Conservation (phyloP, 192 early-diverging fungal species). For the Jimgerdemannia lactiflua region DNA sequence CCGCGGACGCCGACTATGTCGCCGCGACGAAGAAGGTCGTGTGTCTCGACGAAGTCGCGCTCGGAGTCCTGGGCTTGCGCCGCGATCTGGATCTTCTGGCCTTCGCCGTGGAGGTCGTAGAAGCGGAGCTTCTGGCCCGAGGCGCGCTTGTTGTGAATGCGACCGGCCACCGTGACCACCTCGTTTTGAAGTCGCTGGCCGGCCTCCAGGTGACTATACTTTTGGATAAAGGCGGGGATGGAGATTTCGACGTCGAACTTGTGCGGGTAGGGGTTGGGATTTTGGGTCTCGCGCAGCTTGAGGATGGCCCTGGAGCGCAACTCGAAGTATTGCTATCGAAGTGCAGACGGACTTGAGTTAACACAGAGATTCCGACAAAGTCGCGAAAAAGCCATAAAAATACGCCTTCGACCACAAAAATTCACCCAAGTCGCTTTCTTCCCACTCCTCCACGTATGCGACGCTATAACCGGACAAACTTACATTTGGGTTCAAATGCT, state of each 20-base stretch:
- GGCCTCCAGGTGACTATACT: constrained; percentile 67
- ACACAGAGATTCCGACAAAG: too few species aligned
- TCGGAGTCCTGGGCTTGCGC: constrained; percentile 70
- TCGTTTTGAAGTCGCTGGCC: constrained; percentile 68
- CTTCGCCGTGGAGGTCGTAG: constrained; percentile 94
- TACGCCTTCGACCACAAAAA: too few species aligned
- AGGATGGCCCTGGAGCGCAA: constrained; percentile 84
- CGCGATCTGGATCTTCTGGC: constrained; percentile 93
- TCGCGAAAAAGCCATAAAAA: too few species aligned
- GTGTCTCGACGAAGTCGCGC: constrained; percentile 74
- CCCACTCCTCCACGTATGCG: not conserved
- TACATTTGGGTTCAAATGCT: constrained; percentile 84
- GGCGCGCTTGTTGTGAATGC: constrained; percentile 96
- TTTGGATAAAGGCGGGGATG: constrained; percentile 82
- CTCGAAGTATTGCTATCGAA: constrained; percentile 90
- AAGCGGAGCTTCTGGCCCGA: constrained; percentile 89
- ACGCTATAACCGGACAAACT: constrained; percentile 13
- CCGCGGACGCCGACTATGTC: constrained; percentile 96
- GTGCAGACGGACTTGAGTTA: not conserved
- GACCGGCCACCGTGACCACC: constrained; percentile 79
- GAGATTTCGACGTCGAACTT: constrained; percentile 94
- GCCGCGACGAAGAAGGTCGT: constrained; percentile 85
- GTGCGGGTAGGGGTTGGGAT: constrained; percentile 96
- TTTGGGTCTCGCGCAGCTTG: constrained; percentile 75
- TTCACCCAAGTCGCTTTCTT: not conserved